Conservation (phyloP, 1,284 basidiomycete species). For the Moesziomyces sp. region DNA sequence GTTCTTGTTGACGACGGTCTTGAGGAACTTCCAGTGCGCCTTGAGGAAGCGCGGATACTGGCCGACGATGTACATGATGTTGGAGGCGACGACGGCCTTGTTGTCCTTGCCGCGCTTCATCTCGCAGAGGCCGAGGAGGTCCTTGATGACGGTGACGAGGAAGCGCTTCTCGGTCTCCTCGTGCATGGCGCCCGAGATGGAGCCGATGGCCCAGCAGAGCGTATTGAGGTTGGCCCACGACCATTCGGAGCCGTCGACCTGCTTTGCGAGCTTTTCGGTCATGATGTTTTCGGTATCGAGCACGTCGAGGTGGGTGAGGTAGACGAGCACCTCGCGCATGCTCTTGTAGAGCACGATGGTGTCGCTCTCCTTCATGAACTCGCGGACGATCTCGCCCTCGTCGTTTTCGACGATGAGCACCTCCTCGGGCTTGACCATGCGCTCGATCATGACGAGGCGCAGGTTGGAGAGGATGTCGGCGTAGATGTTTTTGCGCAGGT, state of each 20-base stretch:
- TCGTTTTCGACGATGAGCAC: conserved; percentile 95
- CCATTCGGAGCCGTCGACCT: conserved; percentile 98
- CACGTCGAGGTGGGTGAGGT: conserved; percentile 96
- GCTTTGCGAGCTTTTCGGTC: conserved; percentile 89
- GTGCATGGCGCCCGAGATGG: conserved; percentile 99
- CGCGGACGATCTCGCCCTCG: conserved; percentile 98
- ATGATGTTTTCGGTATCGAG: conserved; percentile 92
- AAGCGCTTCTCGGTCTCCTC: conserved; percentile 98
- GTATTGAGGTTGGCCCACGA: conserved; percentile 99
- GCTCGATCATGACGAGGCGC: conserved; percentile 94
- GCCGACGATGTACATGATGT: conserved; percentile 99
- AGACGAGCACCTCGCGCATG: conserved; percentile 92
- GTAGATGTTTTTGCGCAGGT: conserved; percentile 88
- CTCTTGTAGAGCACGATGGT: conserved; percentile 99
- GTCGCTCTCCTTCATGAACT: conserved; percentile 99
- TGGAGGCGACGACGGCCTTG: conserved; percentile 98
- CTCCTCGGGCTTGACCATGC: conserved; percentile 99
- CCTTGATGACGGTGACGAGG: conserved; percentile 98
- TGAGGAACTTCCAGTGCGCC: conserved; percentile 99
- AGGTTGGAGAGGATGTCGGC: conserved; percentile 91
- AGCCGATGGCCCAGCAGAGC: conserved; percentile 99
- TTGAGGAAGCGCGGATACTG: conserved; percentile 99
- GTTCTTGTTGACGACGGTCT: conserved; percentile 99
- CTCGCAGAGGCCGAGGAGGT: conserved; percentile 93
- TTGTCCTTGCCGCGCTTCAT: conserved; percentile 99